Evolutionary conservation across 75 land plant genomes (phyloP).

Genomic region (Cryptomeria japonica): DNA sequence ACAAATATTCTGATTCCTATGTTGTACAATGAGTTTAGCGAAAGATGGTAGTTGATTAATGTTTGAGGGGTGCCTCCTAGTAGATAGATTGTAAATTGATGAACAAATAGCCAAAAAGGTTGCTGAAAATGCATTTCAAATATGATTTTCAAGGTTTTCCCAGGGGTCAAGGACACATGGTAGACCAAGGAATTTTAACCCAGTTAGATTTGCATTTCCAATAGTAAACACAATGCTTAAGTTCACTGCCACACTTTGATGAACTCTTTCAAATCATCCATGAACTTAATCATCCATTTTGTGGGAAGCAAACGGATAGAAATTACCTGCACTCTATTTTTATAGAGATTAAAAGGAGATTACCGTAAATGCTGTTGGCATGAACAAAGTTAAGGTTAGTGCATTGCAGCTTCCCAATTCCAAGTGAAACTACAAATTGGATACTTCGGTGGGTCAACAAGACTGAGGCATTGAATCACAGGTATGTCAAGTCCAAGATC

Average conservation of each 20-base stretch:
- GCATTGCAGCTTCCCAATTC: no score
- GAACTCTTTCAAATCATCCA: constrained; percentile 1
- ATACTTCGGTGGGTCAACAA: no score
- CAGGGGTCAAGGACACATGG: neutral
- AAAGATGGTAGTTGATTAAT: no score
- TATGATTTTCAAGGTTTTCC: neutral
- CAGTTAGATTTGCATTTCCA: neutral
- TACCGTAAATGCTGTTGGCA: neutral
- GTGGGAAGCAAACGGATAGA: neutral
- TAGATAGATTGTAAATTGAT: no score
- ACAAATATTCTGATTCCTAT: no score
- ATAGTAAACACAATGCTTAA: neutral
- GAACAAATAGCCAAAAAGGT: neutral
- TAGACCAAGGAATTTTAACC: neutral
- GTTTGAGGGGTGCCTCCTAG: no score
- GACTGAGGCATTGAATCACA: no score
- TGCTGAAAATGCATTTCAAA: neutral
- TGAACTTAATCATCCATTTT: neutral
- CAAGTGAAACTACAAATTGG: no score
- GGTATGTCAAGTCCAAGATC: no score
- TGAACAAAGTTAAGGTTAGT: neutral
- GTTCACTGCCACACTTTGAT: neutral
- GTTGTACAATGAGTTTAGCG: no score
- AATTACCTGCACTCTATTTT: neutral
- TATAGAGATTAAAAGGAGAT: neutral